Percentiles rank a stretch among this genome's conserved stretches.
phyloP scores from a whole-genome alignment of 495 filamentous ascomycete genomes.

The Daldinia childiae region DNA sequence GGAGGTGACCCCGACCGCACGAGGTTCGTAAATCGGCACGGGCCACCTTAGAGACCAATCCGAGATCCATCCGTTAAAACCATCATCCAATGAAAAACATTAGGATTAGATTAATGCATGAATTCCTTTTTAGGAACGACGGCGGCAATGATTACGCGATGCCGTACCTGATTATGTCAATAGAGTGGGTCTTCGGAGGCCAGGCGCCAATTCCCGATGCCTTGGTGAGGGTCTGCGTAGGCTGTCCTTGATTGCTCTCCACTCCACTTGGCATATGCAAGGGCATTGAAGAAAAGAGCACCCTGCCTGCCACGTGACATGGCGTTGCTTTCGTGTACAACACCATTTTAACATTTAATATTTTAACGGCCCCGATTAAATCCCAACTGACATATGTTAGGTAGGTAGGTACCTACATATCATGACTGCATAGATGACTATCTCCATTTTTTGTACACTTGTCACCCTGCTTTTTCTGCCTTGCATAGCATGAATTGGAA shows the following conservation, averaged over 20 bases:
- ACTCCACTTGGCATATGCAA: conserved; percentile 41
- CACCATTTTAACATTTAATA: conserved; percentile 12
- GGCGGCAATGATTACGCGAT: conserved; percentile 39
- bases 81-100: conserved; percentile 29
- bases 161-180: conserved; percentile 43
- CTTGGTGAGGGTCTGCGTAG: conserved; percentile 16
- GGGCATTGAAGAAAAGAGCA: conserved; percentile 19
- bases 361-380: conserved; percentile 5
- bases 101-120: conserved; percentile 32
- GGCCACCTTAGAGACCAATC: conserved; percentile 28
- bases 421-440: not conserved
- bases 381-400: not conserved
- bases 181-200: conserved; percentile 29
- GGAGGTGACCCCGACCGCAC: conserved; percentile 34
- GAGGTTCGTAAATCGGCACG: conserved; percentile 39
- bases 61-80: conserved; percentile 20
- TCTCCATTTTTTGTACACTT: conserved; percentile 4
- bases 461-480: not conserved
- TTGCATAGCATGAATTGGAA: conserved; percentile 12
- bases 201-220: conserved; percentile 37
- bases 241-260: conserved; percentile 26
- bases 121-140: conserved; percentile 29
- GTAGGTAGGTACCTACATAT: not conserved
- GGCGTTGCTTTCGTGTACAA: conserved; percentile 38
- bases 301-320: conserved; percentile 27